phyloP scores from a whole-genome alignment of 371 early-diverging fungal species.

The Agmasoma carcini region DNA sequence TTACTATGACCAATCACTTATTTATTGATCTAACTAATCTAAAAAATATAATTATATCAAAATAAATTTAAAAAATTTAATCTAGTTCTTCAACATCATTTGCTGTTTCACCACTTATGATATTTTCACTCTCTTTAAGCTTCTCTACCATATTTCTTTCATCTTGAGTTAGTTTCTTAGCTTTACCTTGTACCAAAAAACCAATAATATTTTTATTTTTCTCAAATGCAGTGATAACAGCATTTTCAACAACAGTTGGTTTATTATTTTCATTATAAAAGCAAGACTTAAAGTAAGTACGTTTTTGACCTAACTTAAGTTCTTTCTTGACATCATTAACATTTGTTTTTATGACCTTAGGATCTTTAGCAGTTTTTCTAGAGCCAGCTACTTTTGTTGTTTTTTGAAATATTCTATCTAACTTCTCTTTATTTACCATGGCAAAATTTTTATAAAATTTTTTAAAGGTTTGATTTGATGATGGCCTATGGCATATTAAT shows the following conservation, averaged over 20 bases:
- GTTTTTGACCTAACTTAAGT: too few species aligned
- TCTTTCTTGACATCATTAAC: too few species aligned
- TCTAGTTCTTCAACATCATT: not conserved
- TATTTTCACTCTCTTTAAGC: not conserved
- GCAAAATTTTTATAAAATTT: too few species aligned
- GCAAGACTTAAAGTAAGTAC: too few species aligned
- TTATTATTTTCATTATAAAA: too few species aligned
- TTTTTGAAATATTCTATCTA: too few species aligned
- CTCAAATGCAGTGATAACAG: not conserved
- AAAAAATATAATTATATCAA: not conserved
- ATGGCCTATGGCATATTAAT: too few species aligned
- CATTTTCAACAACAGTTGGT: not conserved
- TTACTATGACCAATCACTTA: not conserved
- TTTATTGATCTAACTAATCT: not conserved
- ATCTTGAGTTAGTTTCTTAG: constrained; percentile 4
- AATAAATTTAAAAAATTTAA: not conserved
- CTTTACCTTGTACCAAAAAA: not conserved
- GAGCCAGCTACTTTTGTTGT: too few species aligned
- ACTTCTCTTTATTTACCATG: too few species aligned
- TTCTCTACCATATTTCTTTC: not conserved
- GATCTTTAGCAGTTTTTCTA: too few species aligned
- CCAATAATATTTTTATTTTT: not conserved
- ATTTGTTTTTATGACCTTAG: too few species aligned
- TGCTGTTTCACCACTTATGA: not conserved
- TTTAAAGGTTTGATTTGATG: too few species aligned